phyloP scores from a whole-genome alignment of 768 basidiomycete genomes.

The Amanita pallidorosea region DNA sequence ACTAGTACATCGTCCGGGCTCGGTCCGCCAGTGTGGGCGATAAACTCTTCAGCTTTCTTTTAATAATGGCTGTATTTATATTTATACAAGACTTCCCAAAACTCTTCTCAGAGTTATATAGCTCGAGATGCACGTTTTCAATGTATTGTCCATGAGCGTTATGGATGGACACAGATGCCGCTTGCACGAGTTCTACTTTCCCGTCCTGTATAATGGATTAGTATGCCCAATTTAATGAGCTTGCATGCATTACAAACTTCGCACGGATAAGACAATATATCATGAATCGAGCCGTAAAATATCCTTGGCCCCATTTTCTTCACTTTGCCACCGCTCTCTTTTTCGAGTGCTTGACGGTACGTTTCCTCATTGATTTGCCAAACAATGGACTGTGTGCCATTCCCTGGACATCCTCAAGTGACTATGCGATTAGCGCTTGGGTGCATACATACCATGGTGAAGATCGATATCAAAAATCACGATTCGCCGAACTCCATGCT shows the following conservation, averaged over 20 bases:
- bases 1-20: constrained; percentile 68
- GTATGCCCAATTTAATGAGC: not conserved
- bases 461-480: constrained; percentile 90
- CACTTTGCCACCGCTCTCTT: constrained; percentile 26
- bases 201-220: constrained; percentile 49
- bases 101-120: constrained; percentile 65
- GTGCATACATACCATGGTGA: constrained; percentile 55
- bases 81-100: constrained; percentile 66
- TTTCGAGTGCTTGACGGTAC: constrained; percentile 55
- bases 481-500: constrained; percentile 66
- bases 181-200: constrained; percentile 65
- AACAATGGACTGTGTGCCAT: constrained; percentile 86
- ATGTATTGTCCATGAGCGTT: constrained; percentile 82
- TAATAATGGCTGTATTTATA: constrained; percentile 51
- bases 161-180: constrained; percentile 75
- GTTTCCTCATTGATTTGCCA: constrained; percentile 92
- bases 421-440: not conserved
- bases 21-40: constrained; percentile 52
- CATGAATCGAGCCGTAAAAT: constrained; percentile 92
- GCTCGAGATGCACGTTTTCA: constrained; percentile 75
- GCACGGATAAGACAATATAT: constrained; percentile 86
- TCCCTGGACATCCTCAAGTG: constrained; percentile 37
- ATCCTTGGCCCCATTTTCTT: constrained; percentile 42
- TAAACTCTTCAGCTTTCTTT: constrained; percentile 60
- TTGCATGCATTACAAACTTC: constrained; percentile 39